Percentiles rank a stretch among this genome's conserved stretches.
These are phyloP conservation scores for Athelia psychrophila DNA, from an alignment of 1,284 basidiomycete species.

Conservation along the genomic window DNA sequence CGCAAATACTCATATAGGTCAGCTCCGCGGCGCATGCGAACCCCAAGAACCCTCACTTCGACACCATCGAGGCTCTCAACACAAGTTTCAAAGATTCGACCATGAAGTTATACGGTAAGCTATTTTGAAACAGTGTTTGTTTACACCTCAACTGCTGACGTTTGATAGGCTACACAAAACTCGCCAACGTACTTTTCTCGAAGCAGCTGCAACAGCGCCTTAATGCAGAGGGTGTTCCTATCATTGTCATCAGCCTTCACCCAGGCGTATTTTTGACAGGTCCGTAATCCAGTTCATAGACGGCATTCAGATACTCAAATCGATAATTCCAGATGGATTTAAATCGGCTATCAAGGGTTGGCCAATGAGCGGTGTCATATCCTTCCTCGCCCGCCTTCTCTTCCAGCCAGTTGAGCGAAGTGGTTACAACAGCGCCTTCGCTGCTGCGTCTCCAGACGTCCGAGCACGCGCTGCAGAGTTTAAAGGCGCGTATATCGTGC, in stretches of 20 bases:
- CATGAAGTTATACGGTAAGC: neutral
- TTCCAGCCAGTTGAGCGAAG: too few species aligned
- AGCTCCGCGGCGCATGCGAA: neutral
- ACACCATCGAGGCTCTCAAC: neutral
- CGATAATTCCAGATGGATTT: neutral
- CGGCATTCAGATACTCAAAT: neutral
- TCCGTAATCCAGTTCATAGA: neutral
- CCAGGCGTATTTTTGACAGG: slow-evolving; percentile 23
- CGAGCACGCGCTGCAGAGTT: neutral
- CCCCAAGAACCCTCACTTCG: neutral
- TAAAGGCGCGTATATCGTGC: neutral
- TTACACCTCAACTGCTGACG: neutral
- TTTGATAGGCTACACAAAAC: slow-evolving; percentile 34
- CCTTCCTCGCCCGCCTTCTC: neutral
- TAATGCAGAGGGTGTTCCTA: slow-evolving; percentile 14
- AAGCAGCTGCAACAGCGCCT: slow-evolving; percentile 38
- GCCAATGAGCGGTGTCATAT: neutral
- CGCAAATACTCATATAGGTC: neutral
- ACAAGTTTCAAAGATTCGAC: neutral
- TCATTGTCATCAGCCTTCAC: slow-evolving; percentile 27
- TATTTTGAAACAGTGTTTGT: neutral
- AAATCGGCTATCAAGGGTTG: neutral
- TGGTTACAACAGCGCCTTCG: neutral
- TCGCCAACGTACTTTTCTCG: slow-evolving; percentile 35
- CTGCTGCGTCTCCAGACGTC: neutral